Evolutionary conservation across 2,329 filamentous ascomycete species (phyloP), one percentile per base, ranked within the genome.

Genomic region (Ploettnerulaceae sp.): DNA sequence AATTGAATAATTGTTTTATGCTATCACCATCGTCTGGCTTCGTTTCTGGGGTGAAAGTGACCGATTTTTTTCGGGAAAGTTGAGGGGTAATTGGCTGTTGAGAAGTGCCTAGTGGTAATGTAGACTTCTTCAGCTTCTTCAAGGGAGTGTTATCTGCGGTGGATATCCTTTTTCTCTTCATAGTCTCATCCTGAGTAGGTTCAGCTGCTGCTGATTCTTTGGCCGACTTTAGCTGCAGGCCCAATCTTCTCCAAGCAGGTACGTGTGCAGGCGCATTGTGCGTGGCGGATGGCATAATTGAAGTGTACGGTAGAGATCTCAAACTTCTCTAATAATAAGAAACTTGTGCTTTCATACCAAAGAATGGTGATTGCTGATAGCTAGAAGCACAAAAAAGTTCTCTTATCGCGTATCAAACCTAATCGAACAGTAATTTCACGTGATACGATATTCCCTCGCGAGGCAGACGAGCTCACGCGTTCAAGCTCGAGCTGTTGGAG

Each of bases 1-100:
- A 65, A 51, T 72, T 71, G 64, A 75, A 76, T 28, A 75, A 63
- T 37, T 71, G 67, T 48, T 73, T 71, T 38, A 70, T 71, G 45
- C 71, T 77, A 49, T 73, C 71, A 15, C 74, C 77, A 61, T 83
- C 78, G 35, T 72, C 64, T 5, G 64, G 66, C 60, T 84, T 83
- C 3, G 79, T 81, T 40, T 82, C 80, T 6, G 76, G 70, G 1
- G 80, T 76, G 60, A 86, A 85, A 1, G 78, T 75, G 7, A 86
- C 81, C 3, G 76, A 79, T 61, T 84, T 83, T 52, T 68, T 68
- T 29, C 60, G 60, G 43, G 48, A 52, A 21, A 58, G 43, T 17
- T 49, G 49, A 9, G 60, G 59, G 28, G 59, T 61, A 21, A 48
- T 46, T 57, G 61, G 54, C 54, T 56, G 45, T 43, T 52, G 37